These are phyloP conservation scores for Yarrowia sp. DNA, from an alignment of 805 yeast genomes.

Conservation along the genomic window DNA sequence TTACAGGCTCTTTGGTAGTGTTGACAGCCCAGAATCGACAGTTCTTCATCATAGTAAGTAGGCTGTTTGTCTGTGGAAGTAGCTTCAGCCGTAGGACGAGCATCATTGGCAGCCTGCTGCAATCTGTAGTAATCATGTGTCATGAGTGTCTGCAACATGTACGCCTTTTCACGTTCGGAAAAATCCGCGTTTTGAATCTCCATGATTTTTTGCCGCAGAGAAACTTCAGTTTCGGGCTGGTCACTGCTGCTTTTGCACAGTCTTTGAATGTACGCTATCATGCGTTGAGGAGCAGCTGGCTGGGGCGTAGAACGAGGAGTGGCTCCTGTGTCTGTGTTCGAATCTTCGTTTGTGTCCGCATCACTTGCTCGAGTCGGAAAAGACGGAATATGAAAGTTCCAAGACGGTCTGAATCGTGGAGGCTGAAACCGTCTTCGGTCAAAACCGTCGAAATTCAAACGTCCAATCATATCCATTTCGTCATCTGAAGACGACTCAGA, in stretches of 20 bases:
- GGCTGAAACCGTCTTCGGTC: constrained; percentile 19
- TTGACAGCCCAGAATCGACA: constrained; percentile 62
- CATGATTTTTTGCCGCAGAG: constrained; percentile 35
- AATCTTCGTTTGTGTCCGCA: neutral
- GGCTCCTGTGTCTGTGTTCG: neutral
- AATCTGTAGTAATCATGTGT: constrained; percentile 36
- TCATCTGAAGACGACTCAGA: constrained; percentile 36
- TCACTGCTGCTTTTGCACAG: neutral
- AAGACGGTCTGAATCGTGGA: constrained; percentile 29
- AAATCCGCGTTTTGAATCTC: constrained; percentile 35
- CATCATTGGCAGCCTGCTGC: neutral
- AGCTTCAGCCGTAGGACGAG: neutral
- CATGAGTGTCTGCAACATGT: constrained; percentile 39
- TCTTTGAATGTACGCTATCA: constrained; percentile 7
- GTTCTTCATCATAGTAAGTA: constrained; percentile 44
- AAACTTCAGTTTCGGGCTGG: constrained; percentile 26
- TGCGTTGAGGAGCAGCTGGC: constrained; percentile 2
- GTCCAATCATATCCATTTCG: constrained; percentile 32
- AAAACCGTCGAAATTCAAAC: constrained; percentile 25
- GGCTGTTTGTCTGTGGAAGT: constrained; percentile 43
- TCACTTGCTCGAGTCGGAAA: constrained; percentile 2
- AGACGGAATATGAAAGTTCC: constrained; percentile 17
- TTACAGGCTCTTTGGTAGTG: constrained; percentile 86
- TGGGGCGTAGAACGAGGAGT: neutral
- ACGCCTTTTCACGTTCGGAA: constrained; percentile 38